Evolutionary conservation across 495 filamentous ascomycete species (phyloP), one percentile per base, ranked within the genome.

Genomic region (Penicillium salamii): DNA sequence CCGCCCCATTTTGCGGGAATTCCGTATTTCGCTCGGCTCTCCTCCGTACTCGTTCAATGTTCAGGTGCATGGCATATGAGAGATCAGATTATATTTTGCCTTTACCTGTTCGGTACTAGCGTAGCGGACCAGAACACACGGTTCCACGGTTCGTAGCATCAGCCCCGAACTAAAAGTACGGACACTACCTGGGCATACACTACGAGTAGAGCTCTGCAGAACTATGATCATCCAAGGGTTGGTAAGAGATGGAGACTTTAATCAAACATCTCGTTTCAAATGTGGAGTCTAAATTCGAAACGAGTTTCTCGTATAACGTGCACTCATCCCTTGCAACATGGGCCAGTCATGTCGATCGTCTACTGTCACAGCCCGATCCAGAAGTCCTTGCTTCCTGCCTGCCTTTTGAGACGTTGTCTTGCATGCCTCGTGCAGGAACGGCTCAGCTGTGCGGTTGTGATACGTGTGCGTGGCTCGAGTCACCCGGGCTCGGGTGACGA

Each of bases 31-130:
- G 46, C 38, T 19, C 19, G 42, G 49, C 52, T 42, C 32, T 43
- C 24, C 17, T 13, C 24, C 14, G 23, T 23, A 26, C 26, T 42
- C 43, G 32, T n/a, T n/a, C n/a, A n/a, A n/a, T n/a, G n/a, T n/a
- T n/a, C n/a, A n/a, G n/a, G n/a, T 38, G 52, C 55, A 56, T 59
- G 21, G 49, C 54, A 64, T 61, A 58, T 64, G 61, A 64, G 50
- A 19, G 38, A 54, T 64, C 61, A 59, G 50, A 59, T 61, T 34
- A 14, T 40, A 32, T 41, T 46, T 39, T 9, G 19, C n/a, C 20
- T 41, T 46, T 57, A 41, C 37, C 46, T 23, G 8, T 39, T 39
- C 17, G 0, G 26, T 40, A 31, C 36, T 48, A 48, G 46, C 5
- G 7, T 36, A 7, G 14, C 35, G 21, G 15, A 31, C 20, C 5